These are phyloP conservation scores for Vitellaria paradoxa DNA, from an alignment of 179 eudicot species.

Conservation along the genomic window DNA sequence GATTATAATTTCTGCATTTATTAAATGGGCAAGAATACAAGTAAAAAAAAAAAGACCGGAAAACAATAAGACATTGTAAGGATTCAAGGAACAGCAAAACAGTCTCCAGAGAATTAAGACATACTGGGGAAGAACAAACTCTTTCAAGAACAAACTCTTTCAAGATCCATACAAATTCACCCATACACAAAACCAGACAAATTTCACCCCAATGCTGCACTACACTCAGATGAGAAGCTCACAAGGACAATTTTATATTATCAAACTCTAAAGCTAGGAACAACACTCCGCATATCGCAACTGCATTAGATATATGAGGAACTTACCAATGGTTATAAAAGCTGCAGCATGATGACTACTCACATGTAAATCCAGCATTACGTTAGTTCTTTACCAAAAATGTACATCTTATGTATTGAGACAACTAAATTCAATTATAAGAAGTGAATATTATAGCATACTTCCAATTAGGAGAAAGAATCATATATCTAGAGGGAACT, in stretches of 20 bases:
- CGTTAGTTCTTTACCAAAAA: background rate
- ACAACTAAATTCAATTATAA: background rate
- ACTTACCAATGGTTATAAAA: background rate
- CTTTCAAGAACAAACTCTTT: too few species aligned
- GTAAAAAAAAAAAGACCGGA: too few species aligned
- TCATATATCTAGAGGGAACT: background rate
- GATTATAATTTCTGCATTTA: too few species aligned
- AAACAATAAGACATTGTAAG: too few species aligned
- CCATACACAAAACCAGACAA: background rate
- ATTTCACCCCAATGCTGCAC: background rate
- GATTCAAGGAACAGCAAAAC: too few species aligned
- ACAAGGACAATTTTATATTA: background rate
- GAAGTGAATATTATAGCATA: background rate
- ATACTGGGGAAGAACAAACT: too few species aligned
- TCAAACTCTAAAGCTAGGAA: background rate
- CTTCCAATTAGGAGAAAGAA: background rate
- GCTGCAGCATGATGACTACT: background rate
- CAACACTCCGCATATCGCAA: background rate
- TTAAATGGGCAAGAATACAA: too few species aligned
- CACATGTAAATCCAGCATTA: background rate
- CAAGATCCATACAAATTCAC: background rate
- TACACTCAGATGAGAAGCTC: too few species aligned
- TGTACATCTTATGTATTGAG: background rate
- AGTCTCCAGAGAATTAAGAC: too few species aligned
- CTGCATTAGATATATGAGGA: background rate